Evolutionary conservation across 495 filamentous ascomycete genomes (phyloP).

Genomic region (Hyaloscypha hepaticicola): DNA sequence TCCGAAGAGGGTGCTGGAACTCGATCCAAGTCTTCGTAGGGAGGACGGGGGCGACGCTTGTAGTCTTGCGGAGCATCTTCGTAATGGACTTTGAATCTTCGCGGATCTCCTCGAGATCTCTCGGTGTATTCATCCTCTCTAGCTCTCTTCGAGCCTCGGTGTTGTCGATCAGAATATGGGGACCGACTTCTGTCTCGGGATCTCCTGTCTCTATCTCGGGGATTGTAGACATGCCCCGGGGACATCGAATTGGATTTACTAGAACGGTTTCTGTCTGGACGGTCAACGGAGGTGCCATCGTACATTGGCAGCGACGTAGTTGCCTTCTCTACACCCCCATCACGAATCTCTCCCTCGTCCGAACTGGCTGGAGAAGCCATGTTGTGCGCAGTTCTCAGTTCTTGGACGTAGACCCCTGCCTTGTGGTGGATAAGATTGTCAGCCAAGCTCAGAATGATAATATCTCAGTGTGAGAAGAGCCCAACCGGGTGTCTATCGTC

Average conservation of each 20-base stretch:
- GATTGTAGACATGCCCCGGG: slow-evolving; percentile 71
- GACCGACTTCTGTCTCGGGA: slow-evolving; percentile 56
- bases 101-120: slow-evolving; percentile 44
- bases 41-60: slow-evolving; percentile 45
- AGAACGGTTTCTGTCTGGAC: slow-evolving; percentile 65
- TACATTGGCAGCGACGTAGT: slow-evolving; percentile 48
- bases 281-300: slow-evolving; percentile 65
- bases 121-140: slow-evolving; percentile 64
- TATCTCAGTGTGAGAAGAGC: slow-evolving; percentile 43
- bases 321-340: slow-evolving; percentile 67
- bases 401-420: slow-evolving; percentile 31
- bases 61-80: slow-evolving; percentile 49
- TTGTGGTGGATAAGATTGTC: slow-evolving; percentile 31
- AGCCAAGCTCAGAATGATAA: slow-evolving; percentile 31
- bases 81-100: slow-evolving; percentile 61
- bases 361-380: slow-evolving; percentile 53
- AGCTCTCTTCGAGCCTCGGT: slow-evolving; percentile 66
- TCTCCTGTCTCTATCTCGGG: slow-evolving; percentile 27
- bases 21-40: slow-evolving; percentile 68
- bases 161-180: slow-evolving; percentile 38
- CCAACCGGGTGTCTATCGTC: slow-evolving; percentile 47
- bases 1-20: slow-evolving; percentile 46
- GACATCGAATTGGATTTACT: slow-evolving; percentile 67
- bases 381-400: slow-evolving; percentile 13
- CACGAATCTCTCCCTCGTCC: slow-evolving; percentile 89